phyloP scores from a whole-genome alignment of 352 stramenopile genomes.

The Phytophthora litchii region DNA sequence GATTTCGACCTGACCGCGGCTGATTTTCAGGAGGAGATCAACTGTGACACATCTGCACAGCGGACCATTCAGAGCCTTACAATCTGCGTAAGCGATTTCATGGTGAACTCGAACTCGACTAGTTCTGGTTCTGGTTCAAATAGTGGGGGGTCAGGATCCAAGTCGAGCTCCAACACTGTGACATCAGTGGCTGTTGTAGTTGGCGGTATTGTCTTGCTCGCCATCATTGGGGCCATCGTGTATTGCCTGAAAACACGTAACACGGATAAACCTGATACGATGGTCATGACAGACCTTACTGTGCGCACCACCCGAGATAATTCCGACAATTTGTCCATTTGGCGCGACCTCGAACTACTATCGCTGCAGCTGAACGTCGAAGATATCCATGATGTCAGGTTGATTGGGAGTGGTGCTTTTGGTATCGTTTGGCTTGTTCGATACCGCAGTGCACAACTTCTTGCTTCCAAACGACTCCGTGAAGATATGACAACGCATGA shows the following conservation, averaged over 20 bases:
- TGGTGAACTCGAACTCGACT: slow-evolving; percentile 9
- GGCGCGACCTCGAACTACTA: slow-evolving; percentile 26
- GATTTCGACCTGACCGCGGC: slow-evolving; percentile 23
- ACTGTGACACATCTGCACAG: slow-evolving; percentile 16
- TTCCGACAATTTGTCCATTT: slow-evolving; percentile 30
- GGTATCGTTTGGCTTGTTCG: slow-evolving; percentile 37
- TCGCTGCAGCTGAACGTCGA: slow-evolving; percentile 24
- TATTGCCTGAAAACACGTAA: slow-evolving; percentile 15
- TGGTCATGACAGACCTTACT: slow-evolving; percentile 20
- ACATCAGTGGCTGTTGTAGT: slow-evolving; percentile 23
- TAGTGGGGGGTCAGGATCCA: background rate
- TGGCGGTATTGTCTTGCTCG: slow-evolving; percentile 18
- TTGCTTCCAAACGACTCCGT: slow-evolving; percentile 35
- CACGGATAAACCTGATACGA: slow-evolving; percentile 9
- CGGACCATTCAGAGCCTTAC: slow-evolving; percentile 17
- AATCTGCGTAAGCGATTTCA: slow-evolving; percentile 28
- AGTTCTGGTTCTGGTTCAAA: slow-evolving; percentile 9
- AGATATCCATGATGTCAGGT: slow-evolving; percentile 31
- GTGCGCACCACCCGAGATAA: slow-evolving; percentile 20
- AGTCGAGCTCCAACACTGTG: slow-evolving; percentile 17
- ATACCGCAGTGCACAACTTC: slow-evolving; percentile 21
- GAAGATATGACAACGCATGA: slow-evolving; percentile 21
- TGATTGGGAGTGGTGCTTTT: slow-evolving; percentile 34
- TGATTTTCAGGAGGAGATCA: slow-evolving; percentile 24
- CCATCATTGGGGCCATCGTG: slow-evolving; percentile 12